Evolutionary conservation across 2,329 filamentous ascomycete species (phyloP).

Genomic region (Diplodia seriata): DNA sequence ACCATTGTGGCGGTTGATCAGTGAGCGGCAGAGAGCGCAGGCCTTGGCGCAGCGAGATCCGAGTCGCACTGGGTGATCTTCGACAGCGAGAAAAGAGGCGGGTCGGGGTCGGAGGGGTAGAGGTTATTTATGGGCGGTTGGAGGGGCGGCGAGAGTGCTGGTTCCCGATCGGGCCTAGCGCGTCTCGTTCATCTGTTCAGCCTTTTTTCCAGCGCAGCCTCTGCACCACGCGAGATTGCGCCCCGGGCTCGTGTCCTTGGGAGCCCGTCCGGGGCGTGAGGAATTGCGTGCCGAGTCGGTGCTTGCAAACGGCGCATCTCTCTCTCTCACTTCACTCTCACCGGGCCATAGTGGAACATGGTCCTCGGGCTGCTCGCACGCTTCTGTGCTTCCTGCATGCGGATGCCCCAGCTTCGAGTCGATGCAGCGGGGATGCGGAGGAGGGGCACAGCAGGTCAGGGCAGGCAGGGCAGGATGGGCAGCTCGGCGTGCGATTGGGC

Average conservation of each 20-base stretch:
- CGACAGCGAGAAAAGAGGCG: not conserved
- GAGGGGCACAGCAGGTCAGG: constrained; percentile 4
- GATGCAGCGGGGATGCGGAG: constrained; percentile 16
- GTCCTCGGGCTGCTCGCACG: not conserved
- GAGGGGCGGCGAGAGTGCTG: not conserved
- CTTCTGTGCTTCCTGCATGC: not conserved
- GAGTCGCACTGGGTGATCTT: constrained; percentile 10
- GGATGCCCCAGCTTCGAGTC: not conserved
- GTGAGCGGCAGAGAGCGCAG: not conserved
- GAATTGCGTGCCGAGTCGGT: too few species aligned
- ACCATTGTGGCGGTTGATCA: constrained; percentile 10
- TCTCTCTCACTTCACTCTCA: not conserved
- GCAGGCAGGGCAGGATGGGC: constrained; percentile 4
- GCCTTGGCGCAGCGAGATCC: constrained; percentile 6
- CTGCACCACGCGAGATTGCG: constrained; percentile 19
- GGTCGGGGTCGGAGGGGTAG: constrained; percentile 9
- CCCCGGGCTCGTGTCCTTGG: not conserved
- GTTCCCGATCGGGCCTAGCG: constrained; percentile 11
- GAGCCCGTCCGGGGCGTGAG: too few species aligned
- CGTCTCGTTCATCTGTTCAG: not conserved
- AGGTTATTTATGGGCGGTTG: constrained; percentile 23
- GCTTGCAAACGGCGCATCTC: not conserved
- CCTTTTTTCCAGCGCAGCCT: constrained; percentile 9
- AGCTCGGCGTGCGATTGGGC: not conserved
- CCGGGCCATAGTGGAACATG: not conserved